Evolutionary conservation across 192 early-diverging fungal genomes (phyloP).

Genomic region (Coemansia sp.): DNA sequence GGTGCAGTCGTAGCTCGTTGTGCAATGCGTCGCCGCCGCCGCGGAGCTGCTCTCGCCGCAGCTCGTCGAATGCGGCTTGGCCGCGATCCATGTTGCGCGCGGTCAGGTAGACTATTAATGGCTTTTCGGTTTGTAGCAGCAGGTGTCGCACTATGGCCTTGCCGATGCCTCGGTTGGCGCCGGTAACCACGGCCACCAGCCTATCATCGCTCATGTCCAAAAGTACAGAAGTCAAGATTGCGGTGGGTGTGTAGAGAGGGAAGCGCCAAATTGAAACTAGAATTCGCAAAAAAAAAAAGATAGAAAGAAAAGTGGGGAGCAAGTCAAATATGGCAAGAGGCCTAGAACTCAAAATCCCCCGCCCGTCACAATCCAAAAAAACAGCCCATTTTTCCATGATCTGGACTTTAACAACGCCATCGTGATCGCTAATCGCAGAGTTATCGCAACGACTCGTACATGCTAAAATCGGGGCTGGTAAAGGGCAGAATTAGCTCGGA

Average conservation of each 20-base stretch:
- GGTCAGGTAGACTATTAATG: conserved; percentile 45
- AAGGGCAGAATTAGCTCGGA: conserved; percentile 30
- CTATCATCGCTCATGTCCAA: conserved; percentile 28
- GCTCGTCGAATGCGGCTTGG: conserved; percentile 38
- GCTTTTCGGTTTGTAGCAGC: conserved; percentile 18
- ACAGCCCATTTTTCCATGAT: too few relatives aligned
- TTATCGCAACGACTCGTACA: conserved; percentile 42
- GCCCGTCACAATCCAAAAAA: too few relatives aligned
- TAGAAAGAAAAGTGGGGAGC: too few relatives aligned
- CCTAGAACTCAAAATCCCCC: too few relatives aligned
- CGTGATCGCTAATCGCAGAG: background rate
- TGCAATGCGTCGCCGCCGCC: background rate
- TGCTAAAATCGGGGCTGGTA: conserved; percentile 29
- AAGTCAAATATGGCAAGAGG: too few relatives aligned
- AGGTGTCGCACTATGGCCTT: conserved; percentile 42
- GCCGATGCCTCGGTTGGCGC: conserved; percentile 49
- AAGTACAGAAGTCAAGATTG: too few relatives aligned
- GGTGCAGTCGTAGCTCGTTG: conserved; percentile 49
- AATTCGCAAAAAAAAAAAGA: too few relatives aligned
- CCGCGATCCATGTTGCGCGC: conserved; percentile 42
- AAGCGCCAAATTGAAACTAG: too few relatives aligned
- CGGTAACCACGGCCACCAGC: conserved; percentile 45
- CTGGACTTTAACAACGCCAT: too few relatives aligned
- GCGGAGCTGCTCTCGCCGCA: conserved; percentile 30
- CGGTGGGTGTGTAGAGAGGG: too few relatives aligned